Evolutionary conservation across 2,329 filamentous ascomycete genomes (phyloP).

Genomic region (Pleomassaria siparia): DNA sequence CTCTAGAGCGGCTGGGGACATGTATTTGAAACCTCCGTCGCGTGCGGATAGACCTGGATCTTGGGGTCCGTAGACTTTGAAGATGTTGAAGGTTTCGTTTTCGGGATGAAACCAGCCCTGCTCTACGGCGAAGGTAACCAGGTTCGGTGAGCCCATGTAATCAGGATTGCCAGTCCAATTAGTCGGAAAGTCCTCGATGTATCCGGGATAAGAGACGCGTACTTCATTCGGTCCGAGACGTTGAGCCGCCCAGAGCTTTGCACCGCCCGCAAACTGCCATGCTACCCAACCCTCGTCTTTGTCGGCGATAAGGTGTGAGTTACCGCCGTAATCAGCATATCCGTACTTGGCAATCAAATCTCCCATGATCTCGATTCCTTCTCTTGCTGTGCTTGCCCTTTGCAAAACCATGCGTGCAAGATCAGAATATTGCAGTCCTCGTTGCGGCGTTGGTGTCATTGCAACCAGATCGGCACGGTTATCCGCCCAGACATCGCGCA

Average conservation of each 20-base stretch:
- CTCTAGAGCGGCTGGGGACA: constrained; percentile 40
- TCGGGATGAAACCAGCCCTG: constrained; percentile 39
- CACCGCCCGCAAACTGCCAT: constrained; percentile 38
- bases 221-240: constrained; percentile 34
- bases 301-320: constrained; percentile 48
- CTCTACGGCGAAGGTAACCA: constrained; percentile 39
- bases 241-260: constrained; percentile 40
- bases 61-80: constrained; percentile 37
- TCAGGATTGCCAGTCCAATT: constrained; percentile 32
- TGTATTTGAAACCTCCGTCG: constrained; percentile 41
- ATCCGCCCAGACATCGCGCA: constrained; percentile 47
- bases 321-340: constrained; percentile 48
- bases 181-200: constrained; percentile 40
- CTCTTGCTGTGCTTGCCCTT: constrained; percentile 43
- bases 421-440: constrained; percentile 47
- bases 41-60: constrained; percentile 31
- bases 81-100: constrained; percentile 40
- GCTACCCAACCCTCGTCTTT: constrained; percentile 41
- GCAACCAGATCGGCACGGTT: constrained; percentile 44
- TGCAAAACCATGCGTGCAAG: constrained; percentile 46
- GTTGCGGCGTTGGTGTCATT: constrained; percentile 47
- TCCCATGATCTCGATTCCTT: constrained; percentile 49
- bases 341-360: constrained; percentile 44
- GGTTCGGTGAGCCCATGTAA: constrained; percentile 37
- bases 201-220: constrained; percentile 39